Conservation (phyloP, 345 rosid genomes). For the Gynandropsis gynandra region DNA sequence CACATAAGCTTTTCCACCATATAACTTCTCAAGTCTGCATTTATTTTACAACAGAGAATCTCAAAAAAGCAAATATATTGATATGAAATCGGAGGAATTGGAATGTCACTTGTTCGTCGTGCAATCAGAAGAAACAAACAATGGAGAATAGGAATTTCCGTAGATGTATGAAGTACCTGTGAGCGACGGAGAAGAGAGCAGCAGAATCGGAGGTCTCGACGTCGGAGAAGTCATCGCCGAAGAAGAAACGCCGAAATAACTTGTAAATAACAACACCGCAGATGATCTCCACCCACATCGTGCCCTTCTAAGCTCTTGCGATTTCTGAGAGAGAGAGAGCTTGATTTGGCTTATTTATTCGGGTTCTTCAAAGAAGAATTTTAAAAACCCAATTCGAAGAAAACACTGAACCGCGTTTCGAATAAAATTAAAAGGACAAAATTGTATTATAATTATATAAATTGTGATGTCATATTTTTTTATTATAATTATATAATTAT, state of each 20-base stretch:
- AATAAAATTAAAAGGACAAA: too few relatives aligned
- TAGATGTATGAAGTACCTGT: conserved; percentile 29
- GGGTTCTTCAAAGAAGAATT: too few relatives aligned
- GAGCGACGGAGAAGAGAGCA: conserved; percentile 70
- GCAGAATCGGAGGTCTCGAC: conserved; percentile 51
- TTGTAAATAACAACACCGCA: conserved; percentile 60
- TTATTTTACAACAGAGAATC: neutral
- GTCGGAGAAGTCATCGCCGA: conserved; percentile 45
- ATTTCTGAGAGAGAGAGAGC: too few relatives aligned
- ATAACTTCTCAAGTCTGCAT: conserved; percentile 75
- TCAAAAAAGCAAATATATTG: neutral
- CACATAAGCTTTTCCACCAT: conserved; percentile 69
- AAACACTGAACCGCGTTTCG: too few relatives aligned
- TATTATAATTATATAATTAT: too few relatives aligned
- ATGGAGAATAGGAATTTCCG: neutral
- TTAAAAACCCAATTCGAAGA: too few relatives aligned
- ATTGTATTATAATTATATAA: too few relatives aligned
- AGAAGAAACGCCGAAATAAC: conserved; percentile 43
- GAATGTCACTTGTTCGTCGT: too few relatives aligned
- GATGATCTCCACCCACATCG: conserved; percentile 80
- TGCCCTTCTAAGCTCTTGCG: too few relatives aligned
- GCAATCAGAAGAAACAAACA: neutral
- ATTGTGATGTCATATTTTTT: too few relatives aligned
- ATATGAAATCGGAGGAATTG: neutral
- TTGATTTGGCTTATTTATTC: too few relatives aligned